Percentiles rank a stretch among this genome's conserved stretches.
Evolutionary conservation across 1,284 basidiomycete species (phyloP).

Genomic region (Butyriboletus appendiculatus): DNA sequence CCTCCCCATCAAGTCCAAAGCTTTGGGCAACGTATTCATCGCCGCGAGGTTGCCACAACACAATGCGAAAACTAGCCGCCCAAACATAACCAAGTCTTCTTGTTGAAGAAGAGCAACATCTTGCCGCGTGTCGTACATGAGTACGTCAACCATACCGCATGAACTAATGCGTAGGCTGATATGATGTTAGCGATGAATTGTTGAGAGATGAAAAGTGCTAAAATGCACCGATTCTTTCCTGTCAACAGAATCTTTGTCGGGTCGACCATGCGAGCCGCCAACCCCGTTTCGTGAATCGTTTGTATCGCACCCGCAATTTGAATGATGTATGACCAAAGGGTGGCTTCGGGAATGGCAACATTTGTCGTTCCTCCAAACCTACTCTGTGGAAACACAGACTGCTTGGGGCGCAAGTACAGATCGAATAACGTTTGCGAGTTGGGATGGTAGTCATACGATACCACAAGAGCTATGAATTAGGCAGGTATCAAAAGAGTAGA

Average conservation of each 20-base stretch:
- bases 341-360: constrained; percentile 68
- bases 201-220: neutral
- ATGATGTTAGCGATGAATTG: neutral
- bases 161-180: constrained; percentile 76
- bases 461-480: constrained; percentile 74
- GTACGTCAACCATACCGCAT: constrained; percentile 84
- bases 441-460: constrained; percentile 92
- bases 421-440: constrained; percentile 85
- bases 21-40: constrained; percentile 67
- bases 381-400: constrained; percentile 44
- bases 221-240: constrained; percentile 78
- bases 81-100: constrained; percentile 89
- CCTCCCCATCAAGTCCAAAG: constrained; percentile 75
- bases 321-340: constrained; percentile 92
- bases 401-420: constrained; percentile 55
- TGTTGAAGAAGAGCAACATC: constrained; percentile 70
- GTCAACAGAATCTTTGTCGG: constrained; percentile 89
- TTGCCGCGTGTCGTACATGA: constrained; percentile 71
- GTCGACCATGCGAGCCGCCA: constrained; percentile 86
- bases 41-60: constrained; percentile 70
- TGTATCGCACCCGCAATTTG: constrained; percentile 91
- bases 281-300: constrained; percentile 79
- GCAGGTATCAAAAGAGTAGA: constrained; percentile 11
- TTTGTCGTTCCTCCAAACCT: constrained; percentile 41
- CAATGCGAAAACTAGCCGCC: constrained; percentile 81